Evolutionary conservation across 2,329 filamentous ascomycete genomes (phyloP), one percentile per base, ranked within the genome.

Genomic region (Cladophialophora psammophila): DNA sequence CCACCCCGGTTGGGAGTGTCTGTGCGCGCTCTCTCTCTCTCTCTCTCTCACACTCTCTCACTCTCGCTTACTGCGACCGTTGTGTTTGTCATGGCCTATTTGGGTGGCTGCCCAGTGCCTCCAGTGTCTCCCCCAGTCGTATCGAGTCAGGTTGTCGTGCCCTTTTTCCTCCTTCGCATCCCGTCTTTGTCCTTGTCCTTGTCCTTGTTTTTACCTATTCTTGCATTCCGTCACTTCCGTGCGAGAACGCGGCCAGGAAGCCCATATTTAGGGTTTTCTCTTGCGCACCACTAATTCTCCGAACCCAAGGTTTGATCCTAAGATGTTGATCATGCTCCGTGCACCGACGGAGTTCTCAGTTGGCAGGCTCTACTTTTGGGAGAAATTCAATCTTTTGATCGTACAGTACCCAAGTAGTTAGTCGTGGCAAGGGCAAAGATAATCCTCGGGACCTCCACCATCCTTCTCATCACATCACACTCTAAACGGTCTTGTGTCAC

Each of bases 41-140:
- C 45, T 31, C 26, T 52, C 26, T 52, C n/a, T 9, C 26, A 9
- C 12, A 26, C 13, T n/a, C 32, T 52, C 35, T 38, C 53, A 63
- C 53, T 63, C 60, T 63, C 60, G 60, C 20, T 63, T 63, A 26
- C 53, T 5, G 6, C 31, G 15, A 9, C 53, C 32, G 53, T 36
- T 55, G n/a, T 55, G 6, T 35, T 36, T 3, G 15, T 36, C 53
- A 36, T 20, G 52, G 15, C 52, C 52, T 32, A 35, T 32, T 54
- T 9, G 8, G 32, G 50, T 4, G 13, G 20, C 13, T 18, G 26
- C 26, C 26, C 26, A 26, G 26, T 26, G 26, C 26, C 26, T 26
- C 26, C 26, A 26, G 3, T 26, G 26, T 26, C 2, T 26, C 26
- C 15, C 10, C 50, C 20, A 26, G 31, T 53, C 50, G 15, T 42